phyloP scores from a whole-genome alignment of 2,329 filamentous ascomycete genomes.

The Beauveria scarabaeidicola region DNA sequence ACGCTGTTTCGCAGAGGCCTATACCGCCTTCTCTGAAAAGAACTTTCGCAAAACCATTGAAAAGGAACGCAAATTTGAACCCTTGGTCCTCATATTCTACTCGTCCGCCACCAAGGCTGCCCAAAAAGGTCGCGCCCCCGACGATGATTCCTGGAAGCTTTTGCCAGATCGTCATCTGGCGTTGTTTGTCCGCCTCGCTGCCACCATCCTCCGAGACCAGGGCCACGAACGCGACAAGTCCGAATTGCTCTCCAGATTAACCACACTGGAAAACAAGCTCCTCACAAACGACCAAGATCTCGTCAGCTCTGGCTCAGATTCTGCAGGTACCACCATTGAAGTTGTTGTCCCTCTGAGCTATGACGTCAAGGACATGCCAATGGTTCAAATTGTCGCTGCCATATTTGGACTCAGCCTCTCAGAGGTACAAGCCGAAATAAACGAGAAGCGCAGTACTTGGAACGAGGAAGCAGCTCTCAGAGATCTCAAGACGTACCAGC shows the following conservation, averaged over 20 bases:
- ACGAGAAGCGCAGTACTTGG: constrained; percentile 72
- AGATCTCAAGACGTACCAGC: constrained; percentile 90
- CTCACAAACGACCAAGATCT: constrained; percentile 91
- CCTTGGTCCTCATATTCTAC: constrained; percentile 91
- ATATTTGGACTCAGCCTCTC: constrained; percentile 76
- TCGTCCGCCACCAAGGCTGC: constrained; percentile 82
- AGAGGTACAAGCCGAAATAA: constrained; percentile 80
- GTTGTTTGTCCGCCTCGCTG: constrained; percentile 82
- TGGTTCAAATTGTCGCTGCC: constrained; percentile 78
- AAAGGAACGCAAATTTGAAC: constrained; percentile 87
- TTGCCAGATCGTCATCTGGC: constrained; percentile 92
- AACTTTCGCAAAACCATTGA: constrained; percentile 86
- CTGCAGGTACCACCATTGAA: constrained; percentile 54
- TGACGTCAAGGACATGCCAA: constrained; percentile 93
- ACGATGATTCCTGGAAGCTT: constrained; percentile 83
- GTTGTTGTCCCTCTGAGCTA: constrained; percentile 76
- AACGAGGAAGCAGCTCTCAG: constrained; percentile 84
- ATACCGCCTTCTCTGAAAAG: constrained; percentile 85
- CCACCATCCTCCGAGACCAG: constrained; percentile 69
- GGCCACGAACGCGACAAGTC: constrained; percentile 79
- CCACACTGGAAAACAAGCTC: constrained; percentile 84
- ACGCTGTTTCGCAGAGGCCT: constrained; percentile 86
- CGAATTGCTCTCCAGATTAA: constrained; percentile 71
- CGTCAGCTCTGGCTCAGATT: constrained; percentile 25
- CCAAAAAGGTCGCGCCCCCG: constrained; percentile 62